A percentile compares a stretch with the other conserved stretches of the same genome.
These are phyloP conservation scores for Phytophthora hybrid DNA, from an alignment of 352 stramenopile genomes.

Conservation along the genomic window DNA sequence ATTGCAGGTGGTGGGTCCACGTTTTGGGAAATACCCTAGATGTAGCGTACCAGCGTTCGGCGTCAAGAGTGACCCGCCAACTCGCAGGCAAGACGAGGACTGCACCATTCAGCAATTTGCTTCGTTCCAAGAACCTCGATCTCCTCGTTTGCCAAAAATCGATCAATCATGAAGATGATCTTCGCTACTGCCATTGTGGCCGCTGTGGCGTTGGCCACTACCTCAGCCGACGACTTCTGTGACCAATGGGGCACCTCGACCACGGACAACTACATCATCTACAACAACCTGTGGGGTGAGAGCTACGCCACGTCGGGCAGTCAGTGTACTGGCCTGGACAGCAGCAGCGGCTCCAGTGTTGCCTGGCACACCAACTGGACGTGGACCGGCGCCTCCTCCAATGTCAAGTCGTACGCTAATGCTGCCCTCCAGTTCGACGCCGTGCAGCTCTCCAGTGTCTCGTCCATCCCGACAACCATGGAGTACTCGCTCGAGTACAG, in stretches of 20 bases:
- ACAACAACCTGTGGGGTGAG: constrained; percentile 56
- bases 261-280: constrained; percentile 51
- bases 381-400: constrained; percentile 35
- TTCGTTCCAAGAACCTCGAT: constrained; percentile 3
- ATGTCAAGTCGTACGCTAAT: constrained; percentile 60
- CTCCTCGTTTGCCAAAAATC: background rate
- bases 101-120: constrained; percentile 29
- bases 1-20: too few species aligned
- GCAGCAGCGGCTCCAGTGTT: constrained; percentile 34
- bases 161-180: constrained; percentile 27
- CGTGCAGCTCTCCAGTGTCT: constrained; percentile 41
- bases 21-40: too few species aligned
- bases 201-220: background rate
- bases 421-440: constrained; percentile 46
- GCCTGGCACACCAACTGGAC: constrained; percentile 45
- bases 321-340: constrained; percentile 53
- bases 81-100: background rate
- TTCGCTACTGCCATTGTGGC: constrained; percentile 4
- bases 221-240: constrained; percentile 21
- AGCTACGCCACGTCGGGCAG: constrained; percentile 39
- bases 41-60: background rate
- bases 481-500: constrained; percentile 45
- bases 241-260: constrained; percentile 42
- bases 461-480: constrained; percentile 44
- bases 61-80: background rate